A percentile compares a stretch with the other conserved stretches of the same genome.
phyloP scores from a whole-genome alignment of 345 rosid species.

The Sonneratia caseolaris region DNA sequence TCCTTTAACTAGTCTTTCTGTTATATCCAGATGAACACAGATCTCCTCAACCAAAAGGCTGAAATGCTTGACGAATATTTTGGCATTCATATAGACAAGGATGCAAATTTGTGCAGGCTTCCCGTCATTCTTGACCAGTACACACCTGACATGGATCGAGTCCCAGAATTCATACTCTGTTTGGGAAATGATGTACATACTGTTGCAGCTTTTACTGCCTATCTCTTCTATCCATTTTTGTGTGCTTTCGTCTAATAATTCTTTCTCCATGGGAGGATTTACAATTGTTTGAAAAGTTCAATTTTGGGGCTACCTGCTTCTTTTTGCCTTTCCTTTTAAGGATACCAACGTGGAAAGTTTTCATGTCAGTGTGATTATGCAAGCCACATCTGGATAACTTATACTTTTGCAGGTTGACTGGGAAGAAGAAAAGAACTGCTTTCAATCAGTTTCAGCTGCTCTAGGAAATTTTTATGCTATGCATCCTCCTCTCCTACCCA shows the following conservation, averaged over 20 bases:
- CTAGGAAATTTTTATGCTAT: slow-evolving; percentile 82
- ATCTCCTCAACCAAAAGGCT: slow-evolving; percentile 62
- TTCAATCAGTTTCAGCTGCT: slow-evolving; percentile 82
- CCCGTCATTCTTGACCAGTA: slow-evolving; percentile 92
- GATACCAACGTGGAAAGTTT: neutral
- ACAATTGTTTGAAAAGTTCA: neutral
- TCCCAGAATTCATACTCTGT: slow-evolving; percentile 82
- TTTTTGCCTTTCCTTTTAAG: neutral
- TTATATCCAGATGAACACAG: slow-evolving; percentile 58
- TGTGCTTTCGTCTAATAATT: neutral
- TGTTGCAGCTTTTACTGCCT: neutral
- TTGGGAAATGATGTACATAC: slow-evolving; percentile 92
- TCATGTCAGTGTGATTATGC: neutral
- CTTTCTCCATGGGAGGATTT: neutral
- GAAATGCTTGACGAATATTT: slow-evolving; percentile 89
- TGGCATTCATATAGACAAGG: slow-evolving; percentile 48
- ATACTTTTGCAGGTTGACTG: slow-evolving; percentile 54
- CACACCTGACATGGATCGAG: slow-evolving; percentile 90
- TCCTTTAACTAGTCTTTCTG: neutral
- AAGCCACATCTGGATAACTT: neutral
- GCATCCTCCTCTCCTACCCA: slow-evolving; percentile 87
- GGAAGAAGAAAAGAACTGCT: slow-evolving; percentile 78
- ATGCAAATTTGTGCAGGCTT: slow-evolving; percentile 69
- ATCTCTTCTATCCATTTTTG: neutral
- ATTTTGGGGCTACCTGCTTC: neutral